Evolutionary conservation across 2,329 filamentous ascomycete species (phyloP).

Genomic region (Aspergillus spinulosporus): DNA sequence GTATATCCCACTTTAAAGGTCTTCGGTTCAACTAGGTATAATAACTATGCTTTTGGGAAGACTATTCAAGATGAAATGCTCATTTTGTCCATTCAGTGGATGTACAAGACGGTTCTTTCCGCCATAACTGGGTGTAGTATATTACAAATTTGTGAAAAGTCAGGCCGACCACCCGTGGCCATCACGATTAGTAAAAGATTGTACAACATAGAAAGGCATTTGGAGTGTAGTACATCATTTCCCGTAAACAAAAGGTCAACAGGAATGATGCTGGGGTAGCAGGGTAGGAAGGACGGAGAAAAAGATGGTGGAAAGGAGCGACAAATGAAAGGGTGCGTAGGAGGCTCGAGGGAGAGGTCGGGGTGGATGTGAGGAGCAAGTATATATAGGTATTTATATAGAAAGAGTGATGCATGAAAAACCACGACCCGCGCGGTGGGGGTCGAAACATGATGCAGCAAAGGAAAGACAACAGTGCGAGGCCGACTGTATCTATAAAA

Average conservation of each 20-base stretch:
- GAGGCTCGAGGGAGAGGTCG: constrained; percentile 18
- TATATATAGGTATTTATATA: constrained; percentile 21
- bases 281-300: background rate
- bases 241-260: constrained; percentile 5
- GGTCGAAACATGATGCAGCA: constrained; percentile 25
- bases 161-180: constrained; percentile 24
- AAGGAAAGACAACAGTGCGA: constrained; percentile 32
- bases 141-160: constrained; percentile 33
- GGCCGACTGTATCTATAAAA: constrained; percentile 40
- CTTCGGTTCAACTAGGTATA: background rate
- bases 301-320: constrained; percentile 14
- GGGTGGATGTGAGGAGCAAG: constrained; percentile 1
- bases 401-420: constrained; percentile 25
- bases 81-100: constrained; percentile 16
- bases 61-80: background rate
- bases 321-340: constrained; percentile 22
- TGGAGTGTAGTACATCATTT: constrained; percentile 13
- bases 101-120: constrained; percentile 24
- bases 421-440: constrained; percentile 36
- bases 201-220: constrained; percentile 18
- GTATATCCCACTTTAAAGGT: background rate
- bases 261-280: constrained; percentile 26
- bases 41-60: background rate
- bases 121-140: constrained; percentile 26
- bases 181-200: constrained; percentile 27